Base-by-base conservation (phyloP, 345 rosid species). In the Raphanus sativus region DNA sequence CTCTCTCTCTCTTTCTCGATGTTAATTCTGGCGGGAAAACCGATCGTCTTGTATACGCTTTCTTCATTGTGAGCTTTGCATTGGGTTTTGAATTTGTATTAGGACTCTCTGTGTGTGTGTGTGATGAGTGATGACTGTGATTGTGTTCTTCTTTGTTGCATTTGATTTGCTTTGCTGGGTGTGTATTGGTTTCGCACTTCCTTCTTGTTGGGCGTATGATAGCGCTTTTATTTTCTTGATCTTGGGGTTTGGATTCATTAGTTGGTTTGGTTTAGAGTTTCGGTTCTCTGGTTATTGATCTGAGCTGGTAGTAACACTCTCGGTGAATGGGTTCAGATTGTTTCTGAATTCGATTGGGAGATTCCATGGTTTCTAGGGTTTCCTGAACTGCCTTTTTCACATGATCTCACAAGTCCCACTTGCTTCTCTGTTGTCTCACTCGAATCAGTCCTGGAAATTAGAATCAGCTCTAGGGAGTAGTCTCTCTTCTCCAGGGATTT, bases 1-100 rank as follows among this genome's bases (percentile, higher is more conserved):
- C 54, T 24, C 15, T 6, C 62, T n/a, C 34, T 5, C 9, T 15
- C 67, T 13, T n/a, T 40, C 29, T 70, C 25, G 13, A 13, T 26
- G 24, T 0, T 54, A 26, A 2, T 64, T 81, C 73, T 84, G 86
- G 85, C 84, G 86, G 84, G 86, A 79, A 81, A 60, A 54, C 36
- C 62, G 77, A 71, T 81, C 63, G 69, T 79, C 29, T 73, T 64
- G 63, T 21, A 21, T 61, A 32, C 65, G 60, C 30, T 42, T 28
- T 58, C 38, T 2, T 65, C 81, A 1, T 38, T 61, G 15, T 71
- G 33, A 11, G 17, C 67, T 32, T 65, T 6, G 11, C 13, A 21
- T 69, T 25, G 24, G 48, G n/a, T 65, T 28, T 8, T 1, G 13
- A 29, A 11, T 48, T 29, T 29, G 5, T 29, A 45, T n/a, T 45